These are phyloP conservation scores for Elaeis oleifera DNA, from an alignment of 202 grass and related monocot species.

Conservation along the genomic window DNA sequence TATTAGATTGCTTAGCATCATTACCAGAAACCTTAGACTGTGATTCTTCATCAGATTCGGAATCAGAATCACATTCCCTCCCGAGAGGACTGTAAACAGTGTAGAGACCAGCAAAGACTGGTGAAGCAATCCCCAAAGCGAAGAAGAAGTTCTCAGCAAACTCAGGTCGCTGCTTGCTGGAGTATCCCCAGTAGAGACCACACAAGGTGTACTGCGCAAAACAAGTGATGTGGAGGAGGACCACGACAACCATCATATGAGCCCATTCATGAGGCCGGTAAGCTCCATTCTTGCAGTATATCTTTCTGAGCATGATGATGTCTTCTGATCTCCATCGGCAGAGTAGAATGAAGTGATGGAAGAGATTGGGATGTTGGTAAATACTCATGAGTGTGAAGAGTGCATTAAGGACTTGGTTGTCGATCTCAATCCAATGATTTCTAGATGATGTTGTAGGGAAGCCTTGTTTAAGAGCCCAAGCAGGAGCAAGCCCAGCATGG, in stretches of 20 bases:
- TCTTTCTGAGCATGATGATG: slow-evolving; percentile 29
- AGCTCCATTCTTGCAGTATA: slow-evolving; percentile 48
- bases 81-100: slow-evolving; percentile 52
- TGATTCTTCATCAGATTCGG: slow-evolving; percentile 19
- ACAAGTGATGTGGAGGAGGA: slow-evolving; percentile 57
- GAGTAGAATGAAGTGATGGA: slow-evolving; percentile 45
- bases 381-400: slow-evolving; percentile 77
- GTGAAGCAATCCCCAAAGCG: slow-evolving; percentile 27
- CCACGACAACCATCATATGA: slow-evolving; percentile 41
- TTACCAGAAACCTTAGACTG: not conserved
- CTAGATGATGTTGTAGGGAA: slow-evolving; percentile 40
- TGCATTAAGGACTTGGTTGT: slow-evolving; percentile 67
- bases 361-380: slow-evolving; percentile 49
- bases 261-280: slow-evolving; percentile 31
- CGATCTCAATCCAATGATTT: slow-evolving; percentile 60
- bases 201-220: slow-evolving; percentile 41
- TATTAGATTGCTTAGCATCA: not conserved
- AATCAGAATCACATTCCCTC: slow-evolving; percentile 7
- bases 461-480: slow-evolving; percentile 41
- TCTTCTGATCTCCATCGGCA: slow-evolving; percentile 44
- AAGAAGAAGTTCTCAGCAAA: slow-evolving; percentile 51
- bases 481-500: slow-evolving; percentile 49
- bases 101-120: slow-evolving; percentile 30
- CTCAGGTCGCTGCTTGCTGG: slow-evolving; percentile 23
- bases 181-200: slow-evolving; percentile 38